Evolutionary conservation across 495 filamentous ascomycete genomes (phyloP).

Genomic region (Hypoxylon lenormandii): DNA sequence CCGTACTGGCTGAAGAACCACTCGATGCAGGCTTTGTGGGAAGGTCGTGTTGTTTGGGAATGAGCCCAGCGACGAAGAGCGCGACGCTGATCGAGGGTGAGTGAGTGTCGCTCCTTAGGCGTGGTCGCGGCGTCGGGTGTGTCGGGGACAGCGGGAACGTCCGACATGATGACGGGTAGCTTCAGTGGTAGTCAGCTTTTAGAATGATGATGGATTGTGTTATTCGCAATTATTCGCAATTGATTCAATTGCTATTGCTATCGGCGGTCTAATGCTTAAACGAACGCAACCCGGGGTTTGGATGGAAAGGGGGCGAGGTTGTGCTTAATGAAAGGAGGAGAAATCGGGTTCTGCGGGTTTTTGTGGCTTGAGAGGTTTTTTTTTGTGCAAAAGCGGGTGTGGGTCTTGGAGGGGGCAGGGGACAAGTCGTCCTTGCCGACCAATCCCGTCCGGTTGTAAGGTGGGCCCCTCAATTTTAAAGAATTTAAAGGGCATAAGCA

Average conservation of each 20-base stretch:
- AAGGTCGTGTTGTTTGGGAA: conserved; percentile 61
- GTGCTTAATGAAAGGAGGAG: conserved; percentile 52
- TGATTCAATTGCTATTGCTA: conserved; percentile 49
- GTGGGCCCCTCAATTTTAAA: conserved; percentile 28
- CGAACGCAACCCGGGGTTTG: conserved; percentile 51
- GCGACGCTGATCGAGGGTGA: conserved; percentile 66
- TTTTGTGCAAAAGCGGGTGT: conserved; percentile 21
- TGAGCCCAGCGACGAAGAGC: conserved; percentile 65
- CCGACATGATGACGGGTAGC: conserved; percentile 41
- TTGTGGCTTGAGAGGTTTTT: conserved; percentile 42
- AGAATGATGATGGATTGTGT: conserved; percentile 9
- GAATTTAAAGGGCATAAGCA: conserved; percentile 44
- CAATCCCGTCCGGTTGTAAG: conserved; percentile 12
- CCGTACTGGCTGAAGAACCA: conserved; percentile 65
- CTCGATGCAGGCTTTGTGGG: conserved; percentile 66
- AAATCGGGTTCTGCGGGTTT: conserved; percentile 45
- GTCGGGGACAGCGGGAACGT: conserved; percentile 46
- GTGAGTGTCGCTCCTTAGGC: conserved; percentile 62
- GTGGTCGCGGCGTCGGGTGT: conserved; percentile 35
- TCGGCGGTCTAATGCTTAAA: conserved; percentile 52
- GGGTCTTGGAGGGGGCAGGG: conserved; percentile 26
- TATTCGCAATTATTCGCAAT: conserved; percentile 38
- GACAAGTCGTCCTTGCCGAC: not conserved
- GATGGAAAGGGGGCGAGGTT: conserved; percentile 52
- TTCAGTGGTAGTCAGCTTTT: conserved; percentile 27